Evolutionary conservation across 75 land plant species (phyloP), one percentile per base, ranked within the genome.

Genomic region (Picea glauca): DNA sequence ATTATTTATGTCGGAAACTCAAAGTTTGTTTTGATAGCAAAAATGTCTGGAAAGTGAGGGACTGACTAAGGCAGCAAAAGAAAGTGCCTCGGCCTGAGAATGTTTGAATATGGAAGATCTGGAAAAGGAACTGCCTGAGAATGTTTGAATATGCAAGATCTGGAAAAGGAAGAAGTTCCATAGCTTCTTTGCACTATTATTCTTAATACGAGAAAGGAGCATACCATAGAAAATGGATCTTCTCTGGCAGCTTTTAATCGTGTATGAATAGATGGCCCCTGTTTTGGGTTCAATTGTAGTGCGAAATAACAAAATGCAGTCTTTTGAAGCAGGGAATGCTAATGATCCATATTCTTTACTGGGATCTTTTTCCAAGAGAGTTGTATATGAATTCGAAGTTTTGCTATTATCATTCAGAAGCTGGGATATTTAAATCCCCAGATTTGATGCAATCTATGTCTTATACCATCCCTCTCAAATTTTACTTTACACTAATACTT

Each of bases 1-100:
- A 40, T 70, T 70, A 4, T 70, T 70, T 17, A 70, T 20, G 14
- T 40, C 40, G 20, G n/a, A 40, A 21, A 40, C 54, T 20, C 35
- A 46, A 70, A 70, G 40, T n/a, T 70, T 70, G n/a, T 43, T n/a
- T 43, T n/a, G 11, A 70, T n/a, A 68, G 21, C 50, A 70, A 13
- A 68, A 50, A 0, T 50, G 38, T 68, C 46, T 38, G 1, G 9
- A 68, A 18, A 68, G 21, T 40, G 8, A 46, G 73, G 40, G 2
- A 70, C 43, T 40, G 21, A 40, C 50, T 9, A 21, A 56, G 13
- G n/a, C 50, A 38, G 38, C 50, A 13, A 43, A 70, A 35, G 73
- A 35, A 70, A 70, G 23, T 70, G 54, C 50, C 23, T n/a, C 2
- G n/a, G 7, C 50, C 54, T 38, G 50, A 70, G 56, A 9, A 18